These are phyloP conservation scores for Trifolium dubium DNA, from an alignment of 306 rosid genomes.

Conservation along the genomic window DNA sequence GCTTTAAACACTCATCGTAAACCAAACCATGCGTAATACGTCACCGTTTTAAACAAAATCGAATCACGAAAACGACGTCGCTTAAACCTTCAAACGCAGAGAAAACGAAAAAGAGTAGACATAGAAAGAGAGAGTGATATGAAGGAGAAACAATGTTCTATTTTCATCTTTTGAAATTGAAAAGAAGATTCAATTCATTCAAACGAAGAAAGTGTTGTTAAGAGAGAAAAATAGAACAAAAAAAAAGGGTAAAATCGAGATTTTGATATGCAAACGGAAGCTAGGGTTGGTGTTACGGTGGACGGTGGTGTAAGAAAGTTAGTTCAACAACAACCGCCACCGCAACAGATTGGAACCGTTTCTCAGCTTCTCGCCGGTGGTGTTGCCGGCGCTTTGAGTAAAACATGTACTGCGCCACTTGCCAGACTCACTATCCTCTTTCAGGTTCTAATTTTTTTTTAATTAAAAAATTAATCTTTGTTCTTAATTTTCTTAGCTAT, in stretches of 20 bases:
- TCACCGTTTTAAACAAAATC: slow-evolving; percentile 4
- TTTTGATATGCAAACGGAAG: slow-evolving; percentile 83
- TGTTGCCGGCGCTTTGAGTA: slow-evolving; percentile 89
- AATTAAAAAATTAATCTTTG: not conserved
- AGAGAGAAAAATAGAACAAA: not conserved
- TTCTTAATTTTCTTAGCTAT: not conserved
- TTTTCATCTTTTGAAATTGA: slow-evolving; percentile 7
- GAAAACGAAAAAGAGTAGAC: not conserved
- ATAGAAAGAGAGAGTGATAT: not conserved
- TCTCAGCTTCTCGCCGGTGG: slow-evolving; percentile 97
- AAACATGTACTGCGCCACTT: slow-evolving; percentile 99
- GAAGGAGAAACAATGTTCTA: not conserved
- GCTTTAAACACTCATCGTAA: slow-evolving; percentile 1
- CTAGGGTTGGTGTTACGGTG: slow-evolving; percentile 75
- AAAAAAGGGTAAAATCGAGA: slow-evolving; percentile 7
- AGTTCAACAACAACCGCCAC: slow-evolving; percentile 58
- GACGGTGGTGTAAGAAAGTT: slow-evolving; percentile 69
- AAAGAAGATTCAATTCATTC: slow-evolving; percentile 17
- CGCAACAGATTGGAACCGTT: slow-evolving; percentile 71
- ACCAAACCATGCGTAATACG: slow-evolving; percentile 7
- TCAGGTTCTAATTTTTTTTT: slow-evolving; percentile 60
- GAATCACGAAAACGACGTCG: slow-evolving; percentile 48
- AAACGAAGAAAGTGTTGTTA: slow-evolving; percentile 27
- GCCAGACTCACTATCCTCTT: slow-evolving; percentile 95
- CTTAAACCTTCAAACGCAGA: not conserved